Percentiles rank a stretch among this genome's conserved stretches.
phyloP scores from a whole-genome alignment of 169 alveolate species.

The Sarcocystis neurona region DNA sequence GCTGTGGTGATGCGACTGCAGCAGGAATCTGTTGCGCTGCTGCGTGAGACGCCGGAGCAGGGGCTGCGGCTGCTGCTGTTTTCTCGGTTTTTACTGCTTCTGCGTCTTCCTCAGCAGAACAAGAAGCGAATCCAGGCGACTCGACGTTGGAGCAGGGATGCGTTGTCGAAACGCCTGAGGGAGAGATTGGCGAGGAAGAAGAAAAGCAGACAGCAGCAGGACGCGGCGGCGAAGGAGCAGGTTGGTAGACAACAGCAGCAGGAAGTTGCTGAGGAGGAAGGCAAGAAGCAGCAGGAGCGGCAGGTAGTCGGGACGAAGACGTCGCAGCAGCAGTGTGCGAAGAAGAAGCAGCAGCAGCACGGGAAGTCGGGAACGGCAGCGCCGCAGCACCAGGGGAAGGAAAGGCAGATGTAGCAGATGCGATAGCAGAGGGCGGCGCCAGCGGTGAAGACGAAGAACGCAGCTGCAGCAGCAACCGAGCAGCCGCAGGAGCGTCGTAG shows the following conservation, averaged over 20 bases:
- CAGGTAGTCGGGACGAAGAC: not conserved
- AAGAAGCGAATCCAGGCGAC: not conserved
- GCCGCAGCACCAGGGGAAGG: too few relatives aligned
- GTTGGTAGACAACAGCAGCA: not conserved
- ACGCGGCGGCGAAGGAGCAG: not conserved
- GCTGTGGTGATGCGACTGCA: too few relatives aligned
- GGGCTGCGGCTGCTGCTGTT: too few relatives aligned
- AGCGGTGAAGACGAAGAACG: not conserved
- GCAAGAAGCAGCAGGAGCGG: not conserved
- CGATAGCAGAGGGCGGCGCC: not conserved
- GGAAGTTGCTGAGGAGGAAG: not conserved
- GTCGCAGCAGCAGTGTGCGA: too few relatives aligned
- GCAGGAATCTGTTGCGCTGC: too few relatives aligned
- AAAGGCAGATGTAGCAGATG: not conserved
- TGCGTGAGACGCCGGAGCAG: too few relatives aligned
- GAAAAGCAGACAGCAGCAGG: not conserved
- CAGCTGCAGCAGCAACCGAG: not conserved
- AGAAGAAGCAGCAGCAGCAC: too few relatives aligned
- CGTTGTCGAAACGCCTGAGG: too few relatives aligned
- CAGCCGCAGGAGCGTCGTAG: conserved; percentile 13
- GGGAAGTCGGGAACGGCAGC: not conserved
- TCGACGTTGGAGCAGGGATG: too few relatives aligned
- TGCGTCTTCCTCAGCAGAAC: too few relatives aligned
- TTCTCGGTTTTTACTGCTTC: too few relatives aligned
- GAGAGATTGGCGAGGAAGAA: not conserved